Percentiles rank a stretch among this genome's conserved stretches.
phyloP scores from a whole-genome alignment of 129 eudicot species.

The Flaveria bidentis region DNA sequence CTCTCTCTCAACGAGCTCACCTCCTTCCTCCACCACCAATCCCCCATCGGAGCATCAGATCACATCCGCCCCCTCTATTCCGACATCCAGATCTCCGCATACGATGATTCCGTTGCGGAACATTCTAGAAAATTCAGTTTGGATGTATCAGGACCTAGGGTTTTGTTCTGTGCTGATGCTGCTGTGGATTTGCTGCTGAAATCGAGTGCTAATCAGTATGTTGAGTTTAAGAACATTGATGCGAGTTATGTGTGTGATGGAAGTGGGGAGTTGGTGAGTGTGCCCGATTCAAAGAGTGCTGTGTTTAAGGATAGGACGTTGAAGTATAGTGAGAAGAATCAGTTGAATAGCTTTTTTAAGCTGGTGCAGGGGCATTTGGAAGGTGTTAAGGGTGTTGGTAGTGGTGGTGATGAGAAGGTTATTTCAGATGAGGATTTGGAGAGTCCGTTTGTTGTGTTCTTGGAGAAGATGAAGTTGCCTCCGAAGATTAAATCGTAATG shows the following conservation, averaged over 20 bases:
- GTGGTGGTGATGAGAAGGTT: conserved; percentile 33
- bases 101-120: conserved; percentile 36
- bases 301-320: conserved; percentile 63
- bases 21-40: conserved; percentile 49
- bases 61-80: conserved; percentile 57
- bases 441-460: conserved; percentile 63
- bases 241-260: conserved; percentile 53
- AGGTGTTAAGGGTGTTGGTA: conserved; percentile 26
- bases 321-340: conserved; percentile 64
- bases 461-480: conserved; percentile 62
- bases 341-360: conserved; percentile 80
- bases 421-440: conserved; percentile 78
- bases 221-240: conserved; percentile 84
- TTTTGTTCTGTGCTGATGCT: conserved; percentile 75
- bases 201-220: conserved; percentile 67
- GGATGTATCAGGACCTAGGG: conserved; percentile 86
- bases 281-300: conserved; percentile 85
- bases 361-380: conserved; percentile 65
- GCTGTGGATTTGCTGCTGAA: conserved; percentile 64
- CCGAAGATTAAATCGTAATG: conserved; percentile 77
- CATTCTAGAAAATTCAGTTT: conserved; percentile 47
- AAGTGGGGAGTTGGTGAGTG: conserved; percentile 48
- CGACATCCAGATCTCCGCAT: conserved; percentile 34
- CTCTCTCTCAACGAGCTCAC: conserved; percentile 61
- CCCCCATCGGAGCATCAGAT: conserved; percentile 26